A percentile compares a stretch with the other conserved stretches of the same genome.
phyloP scores from a whole-genome alignment of 2,329 filamentous ascomycete species.

The Aspergillus neotritici region DNA sequence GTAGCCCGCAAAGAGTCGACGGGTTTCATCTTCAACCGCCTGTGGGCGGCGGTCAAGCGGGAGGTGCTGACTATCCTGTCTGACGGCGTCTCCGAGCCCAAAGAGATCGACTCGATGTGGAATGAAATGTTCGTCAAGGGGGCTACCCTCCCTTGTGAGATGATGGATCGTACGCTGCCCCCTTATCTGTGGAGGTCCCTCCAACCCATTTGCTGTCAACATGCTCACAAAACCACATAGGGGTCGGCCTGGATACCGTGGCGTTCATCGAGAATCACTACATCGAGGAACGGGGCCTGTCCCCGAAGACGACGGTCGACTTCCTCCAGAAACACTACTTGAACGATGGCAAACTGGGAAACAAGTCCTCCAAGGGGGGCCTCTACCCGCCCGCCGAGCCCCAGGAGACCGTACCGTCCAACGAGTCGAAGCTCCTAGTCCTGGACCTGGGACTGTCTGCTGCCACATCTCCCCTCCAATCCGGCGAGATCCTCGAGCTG shows the following conservation, averaged over 20 bases:
- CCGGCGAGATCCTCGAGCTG: constrained; percentile 17
- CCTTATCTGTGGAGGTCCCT: no score
- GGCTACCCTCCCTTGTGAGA: constrained; percentile 28
- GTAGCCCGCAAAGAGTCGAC: constrained; percentile 46
- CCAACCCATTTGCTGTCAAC: no score
- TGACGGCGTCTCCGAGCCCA: constrained; percentile 46
- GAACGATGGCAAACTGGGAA: constrained; percentile 43
- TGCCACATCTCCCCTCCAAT: constrained; percentile 5
- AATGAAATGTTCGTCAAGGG: constrained; percentile 29
- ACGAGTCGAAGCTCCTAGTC: constrained; percentile 10
- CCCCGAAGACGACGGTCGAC: constrained; percentile 36
- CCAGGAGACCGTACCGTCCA: neutral
- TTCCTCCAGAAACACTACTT: constrained; percentile 44
- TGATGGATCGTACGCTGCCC: constrained; percentile 36
- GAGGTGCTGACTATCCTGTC: constrained; percentile 46
- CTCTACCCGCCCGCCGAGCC: constrained; percentile 22
- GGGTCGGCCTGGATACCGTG: constrained; percentile 50
- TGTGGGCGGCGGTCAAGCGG: constrained; percentile 54
- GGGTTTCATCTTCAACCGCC: constrained; percentile 50
- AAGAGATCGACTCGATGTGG: constrained; percentile 48
- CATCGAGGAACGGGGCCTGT: constrained; percentile 44
- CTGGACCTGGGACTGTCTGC: constrained; percentile 22
- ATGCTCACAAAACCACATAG: no score
- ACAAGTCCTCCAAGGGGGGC: constrained; percentile 41
- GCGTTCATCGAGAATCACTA: constrained; percentile 51